Conservation (phyloP, 1,139 yeast genomes). For the Scheffersomyces lignicola region DNA sequence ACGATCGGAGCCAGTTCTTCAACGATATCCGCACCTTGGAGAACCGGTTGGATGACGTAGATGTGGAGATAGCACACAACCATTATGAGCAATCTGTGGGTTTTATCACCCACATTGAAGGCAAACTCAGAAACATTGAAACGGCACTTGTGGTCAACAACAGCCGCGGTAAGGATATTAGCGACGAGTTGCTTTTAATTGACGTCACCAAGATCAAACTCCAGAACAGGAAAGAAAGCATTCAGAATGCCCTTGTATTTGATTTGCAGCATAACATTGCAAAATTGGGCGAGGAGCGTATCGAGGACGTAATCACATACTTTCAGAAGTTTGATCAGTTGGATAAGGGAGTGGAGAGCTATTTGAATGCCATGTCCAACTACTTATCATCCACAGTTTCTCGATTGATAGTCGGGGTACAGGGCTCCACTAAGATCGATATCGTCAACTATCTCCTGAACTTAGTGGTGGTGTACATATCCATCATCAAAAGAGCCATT, state of each 20-base stretch:
- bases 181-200: conserved; percentile 39
- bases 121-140: conserved; percentile 29
- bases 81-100: conserved; percentile 57
- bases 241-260: conserved; percentile 39
- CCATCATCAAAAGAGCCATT: conserved; percentile 40
- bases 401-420: conserved; percentile 40
- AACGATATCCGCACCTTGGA: conserved; percentile 54
- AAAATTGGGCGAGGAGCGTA: conserved; percentile 30
- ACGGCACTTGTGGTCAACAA: conserved; percentile 11
- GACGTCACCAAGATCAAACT: conserved; percentile 46
- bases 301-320: conserved; percentile 34
- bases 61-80: conserved; percentile 63
- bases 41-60: conserved; percentile 65
- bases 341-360: conserved; percentile 39
- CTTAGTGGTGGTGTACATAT: conserved; percentile 41
- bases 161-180: conserved; percentile 11
- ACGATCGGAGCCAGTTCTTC: conserved; percentile 33
- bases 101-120: conserved; percentile 44
- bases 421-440: conserved; percentile 48
- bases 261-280: conserved; percentile 39
- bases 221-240: conserved; percentile 34
- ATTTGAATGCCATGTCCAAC: conserved; percentile 37
- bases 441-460: conserved; percentile 47
- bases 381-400: conserved; percentile 36
- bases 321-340: conserved; percentile 39